These are phyloP conservation scores for Epithemia pelagica DNA, from an alignment of 108 stramenopile genomes.

Conservation along the genomic window DNA sequence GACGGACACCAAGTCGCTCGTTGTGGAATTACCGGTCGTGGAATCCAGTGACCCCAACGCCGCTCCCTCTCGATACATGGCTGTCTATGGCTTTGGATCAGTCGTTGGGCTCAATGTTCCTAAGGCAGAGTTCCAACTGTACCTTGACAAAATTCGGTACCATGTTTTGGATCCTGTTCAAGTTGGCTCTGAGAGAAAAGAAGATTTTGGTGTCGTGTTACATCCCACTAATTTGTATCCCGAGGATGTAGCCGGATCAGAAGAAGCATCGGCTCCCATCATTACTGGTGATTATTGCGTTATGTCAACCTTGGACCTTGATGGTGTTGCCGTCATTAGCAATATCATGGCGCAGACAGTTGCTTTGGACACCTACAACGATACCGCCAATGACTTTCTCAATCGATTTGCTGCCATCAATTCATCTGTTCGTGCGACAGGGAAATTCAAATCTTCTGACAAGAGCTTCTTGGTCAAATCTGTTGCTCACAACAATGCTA, in stretches of 20 bases:
- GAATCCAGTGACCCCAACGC: neutral
- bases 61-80: constrained; percentile 41
- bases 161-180: constrained; percentile 47
- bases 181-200: constrained; percentile 73
- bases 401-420: constrained; percentile 74
- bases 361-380: constrained; percentile 87
- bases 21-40: neutral
- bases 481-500: constrained; percentile 82
- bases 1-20: constrained; percentile 7
- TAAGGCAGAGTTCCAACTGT: constrained; percentile 40
- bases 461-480: constrained; percentile 65
- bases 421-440: constrained; percentile 62
- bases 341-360: constrained; percentile 89
- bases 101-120: constrained; percentile 87
- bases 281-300: constrained; percentile 75
- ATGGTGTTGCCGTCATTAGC: constrained; percentile 84
- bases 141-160: constrained; percentile 63
- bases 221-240: neutral
- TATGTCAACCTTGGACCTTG: constrained; percentile 80
- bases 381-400: constrained; percentile 81
- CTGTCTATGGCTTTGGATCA: constrained; percentile 86
- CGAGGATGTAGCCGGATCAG: neutral
- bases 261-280: constrained; percentile 29
- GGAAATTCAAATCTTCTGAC: constrained; percentile 51
- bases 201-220: constrained; percentile 64